A percentile compares a stretch with the other conserved stretches of the same genome.
Conservation (phyloP, 306 rosid species). For the Vachellia collinsii region DNA sequence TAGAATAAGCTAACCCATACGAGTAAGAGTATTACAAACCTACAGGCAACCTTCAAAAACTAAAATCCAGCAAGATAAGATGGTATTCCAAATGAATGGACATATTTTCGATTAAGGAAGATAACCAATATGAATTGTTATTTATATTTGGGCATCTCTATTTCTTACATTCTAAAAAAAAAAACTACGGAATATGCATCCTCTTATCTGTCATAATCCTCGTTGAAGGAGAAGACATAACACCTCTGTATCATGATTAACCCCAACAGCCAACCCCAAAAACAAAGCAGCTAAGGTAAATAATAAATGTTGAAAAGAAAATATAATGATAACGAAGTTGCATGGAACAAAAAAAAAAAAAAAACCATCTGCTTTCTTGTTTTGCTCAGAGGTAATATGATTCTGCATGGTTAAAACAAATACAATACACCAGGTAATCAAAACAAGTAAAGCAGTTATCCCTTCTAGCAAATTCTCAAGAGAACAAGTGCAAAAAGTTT, state of each 20-base stretch:
- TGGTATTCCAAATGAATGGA: not conserved
- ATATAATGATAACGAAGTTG: not conserved
- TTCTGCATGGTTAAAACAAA: not conserved
- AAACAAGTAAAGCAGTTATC: not conserved
- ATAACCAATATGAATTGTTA: not conserved
- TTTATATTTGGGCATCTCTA: not conserved
- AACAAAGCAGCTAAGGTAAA: slow-evolving; percentile 2
- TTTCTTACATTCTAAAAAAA: not conserved
- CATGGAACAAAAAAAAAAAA: too few species aligned
- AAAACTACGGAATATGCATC: not conserved
- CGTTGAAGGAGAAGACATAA: not conserved
- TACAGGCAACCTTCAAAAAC: not conserved
- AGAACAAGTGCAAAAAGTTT: not conserved
- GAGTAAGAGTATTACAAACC: not conserved
- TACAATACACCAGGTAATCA: not conserved
- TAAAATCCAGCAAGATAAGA: not conserved
- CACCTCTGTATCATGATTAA: not conserved
- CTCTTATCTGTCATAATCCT: not conserved
- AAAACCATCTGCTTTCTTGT: not conserved
- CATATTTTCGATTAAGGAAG: not conserved
- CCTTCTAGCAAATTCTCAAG: not conserved
- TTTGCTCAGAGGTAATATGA: not conserved
- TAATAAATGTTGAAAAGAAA: not conserved
- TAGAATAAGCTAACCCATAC: not conserved
- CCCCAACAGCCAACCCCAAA: not conserved